Evolutionary conservation across 2,329 filamentous ascomycete species (phyloP), one percentile per base, ranked within the genome.

Genomic region (Talaromyces verruculosus): DNA sequence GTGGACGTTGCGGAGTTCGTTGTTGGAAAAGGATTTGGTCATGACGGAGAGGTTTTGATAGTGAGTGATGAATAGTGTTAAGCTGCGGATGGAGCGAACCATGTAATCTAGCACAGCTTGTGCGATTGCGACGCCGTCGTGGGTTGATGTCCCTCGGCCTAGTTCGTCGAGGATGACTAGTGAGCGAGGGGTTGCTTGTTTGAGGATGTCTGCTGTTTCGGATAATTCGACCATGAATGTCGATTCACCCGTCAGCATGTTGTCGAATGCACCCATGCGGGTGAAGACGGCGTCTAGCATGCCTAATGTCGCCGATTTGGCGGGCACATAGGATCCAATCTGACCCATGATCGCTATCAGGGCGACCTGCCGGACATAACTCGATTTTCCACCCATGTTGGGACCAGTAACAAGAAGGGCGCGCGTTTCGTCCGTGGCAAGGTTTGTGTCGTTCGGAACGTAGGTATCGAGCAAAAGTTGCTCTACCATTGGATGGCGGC

Each of bases 351-450:
- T 93, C 58, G 91, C 87, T 68, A 98, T 92, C 6, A 99, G 87
- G 10, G 95, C 94, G 53, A 96, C 88, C 70, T 93, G 91, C 63
- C 95, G 92, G 25, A 99, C 94, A 77, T 97, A 99, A 66, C 91
- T 95, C n/a, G 92, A 97, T 76, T 99, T 99, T 65, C 95, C 95
- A 72, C 95, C 95, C 95, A 99, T 99, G 81, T 99, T 99, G 35
- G 95, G 95, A 0, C 95, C 95, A 0, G 95, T 99, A 72, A 99
- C 89, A 65, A 98, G 89, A 71, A 97, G 87, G 2, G 92, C 92
- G 5, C 91, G 85, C 0, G 88, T 86, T 0, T 83, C 75, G 1
- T 87, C 84, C 2, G 88, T 85, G n/a, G 87, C 84, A 57, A 98
- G 86, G 1, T 86, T 81, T 11, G 92, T 90, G 72, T 90, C 87